Evolutionary conservation across 2,329 filamentous ascomycete species (phyloP).

Genomic region (Botryotinia globosa): DNA sequence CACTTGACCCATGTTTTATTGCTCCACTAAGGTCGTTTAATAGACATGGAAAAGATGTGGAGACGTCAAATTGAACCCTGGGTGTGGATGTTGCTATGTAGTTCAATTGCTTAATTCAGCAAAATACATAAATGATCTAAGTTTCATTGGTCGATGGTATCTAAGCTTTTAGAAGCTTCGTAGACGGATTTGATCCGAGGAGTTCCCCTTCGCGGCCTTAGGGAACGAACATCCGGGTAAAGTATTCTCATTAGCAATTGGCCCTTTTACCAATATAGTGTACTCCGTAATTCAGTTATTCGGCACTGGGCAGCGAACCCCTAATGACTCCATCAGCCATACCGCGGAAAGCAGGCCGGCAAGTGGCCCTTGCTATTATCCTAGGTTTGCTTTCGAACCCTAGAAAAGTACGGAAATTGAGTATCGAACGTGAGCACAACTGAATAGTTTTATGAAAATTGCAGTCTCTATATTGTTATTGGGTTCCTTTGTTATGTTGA

Average conservation of each 20-base stretch:
- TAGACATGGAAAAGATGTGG: background rate
- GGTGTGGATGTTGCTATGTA: background rate
- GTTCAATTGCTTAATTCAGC: background rate
- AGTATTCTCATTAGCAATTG: background rate
- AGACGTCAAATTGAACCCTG: background rate
- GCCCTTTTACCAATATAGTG: background rate
- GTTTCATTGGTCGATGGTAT: slow-evolving; percentile 26
- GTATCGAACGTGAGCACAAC: background rate
- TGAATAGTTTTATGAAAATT: background rate
- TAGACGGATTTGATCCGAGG: background rate
- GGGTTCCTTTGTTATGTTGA: background rate
- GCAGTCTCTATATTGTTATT: background rate
- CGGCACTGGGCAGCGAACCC: background rate
- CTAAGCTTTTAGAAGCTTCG: background rate
- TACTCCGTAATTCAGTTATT: background rate
- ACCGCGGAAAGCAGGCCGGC: background rate
- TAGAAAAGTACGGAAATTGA: background rate
- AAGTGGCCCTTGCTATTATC: background rate
- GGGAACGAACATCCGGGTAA: background rate
- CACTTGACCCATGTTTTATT: background rate
- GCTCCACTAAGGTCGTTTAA: background rate
- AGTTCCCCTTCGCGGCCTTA: background rate
- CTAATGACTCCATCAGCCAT: background rate
- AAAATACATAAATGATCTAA: background rate
- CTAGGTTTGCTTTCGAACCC: background rate